phyloP scores from a whole-genome alignment of 805 yeast genomes.

The Hanseniaspora taiwanica region DNA sequence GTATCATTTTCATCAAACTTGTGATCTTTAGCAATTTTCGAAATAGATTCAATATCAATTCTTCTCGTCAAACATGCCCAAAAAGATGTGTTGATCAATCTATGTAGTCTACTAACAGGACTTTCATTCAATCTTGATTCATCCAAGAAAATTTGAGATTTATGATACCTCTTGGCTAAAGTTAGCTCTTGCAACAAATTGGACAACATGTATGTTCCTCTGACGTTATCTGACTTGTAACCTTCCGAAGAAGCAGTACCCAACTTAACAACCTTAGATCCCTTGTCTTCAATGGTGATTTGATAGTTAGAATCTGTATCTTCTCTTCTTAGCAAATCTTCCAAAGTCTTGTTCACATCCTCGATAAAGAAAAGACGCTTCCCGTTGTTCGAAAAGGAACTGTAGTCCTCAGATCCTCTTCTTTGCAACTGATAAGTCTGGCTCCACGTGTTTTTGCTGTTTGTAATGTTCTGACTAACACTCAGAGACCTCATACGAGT shows the following conservation, averaged over 20 bases:
- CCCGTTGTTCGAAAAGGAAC: constrained; percentile 25
- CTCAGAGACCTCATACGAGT: constrained; percentile 5
- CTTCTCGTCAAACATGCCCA: constrained; percentile 71
- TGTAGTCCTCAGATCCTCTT: constrained; percentile 43
- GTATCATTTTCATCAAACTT: constrained; percentile 52
- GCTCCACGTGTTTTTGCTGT: constrained; percentile 2
- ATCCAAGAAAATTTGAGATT: constrained; percentile 65
- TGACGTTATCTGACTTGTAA: constrained; percentile 50
- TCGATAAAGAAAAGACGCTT: constrained; percentile 46
- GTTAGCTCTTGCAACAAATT: constrained; percentile 82
- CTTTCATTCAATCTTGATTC: constrained; percentile 77
- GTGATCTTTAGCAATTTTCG: constrained; percentile 63
- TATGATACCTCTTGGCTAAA: constrained; percentile 68
- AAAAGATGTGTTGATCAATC: constrained; percentile 63
- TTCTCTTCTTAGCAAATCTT: constrained; percentile 56
- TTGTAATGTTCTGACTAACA: constrained; percentile 3
- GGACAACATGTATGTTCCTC: constrained; percentile 84
- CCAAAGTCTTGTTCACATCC: constrained; percentile 61
- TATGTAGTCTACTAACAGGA: constrained; percentile 64
- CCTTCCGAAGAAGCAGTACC: constrained; percentile 85
- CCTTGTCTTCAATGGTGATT: constrained; percentile 74
- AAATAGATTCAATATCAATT: constrained; percentile 47
- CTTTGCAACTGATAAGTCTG: constrained; percentile 24
- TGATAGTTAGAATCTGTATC: constrained; percentile 80
- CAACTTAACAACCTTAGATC: constrained; percentile 66